A percentile compares a stretch with the other conserved stretches of the same genome.
These are phyloP conservation scores for Plasmodium inui DNA, from an alignment of 169 alveolate species.

Conservation along the genomic window DNA sequence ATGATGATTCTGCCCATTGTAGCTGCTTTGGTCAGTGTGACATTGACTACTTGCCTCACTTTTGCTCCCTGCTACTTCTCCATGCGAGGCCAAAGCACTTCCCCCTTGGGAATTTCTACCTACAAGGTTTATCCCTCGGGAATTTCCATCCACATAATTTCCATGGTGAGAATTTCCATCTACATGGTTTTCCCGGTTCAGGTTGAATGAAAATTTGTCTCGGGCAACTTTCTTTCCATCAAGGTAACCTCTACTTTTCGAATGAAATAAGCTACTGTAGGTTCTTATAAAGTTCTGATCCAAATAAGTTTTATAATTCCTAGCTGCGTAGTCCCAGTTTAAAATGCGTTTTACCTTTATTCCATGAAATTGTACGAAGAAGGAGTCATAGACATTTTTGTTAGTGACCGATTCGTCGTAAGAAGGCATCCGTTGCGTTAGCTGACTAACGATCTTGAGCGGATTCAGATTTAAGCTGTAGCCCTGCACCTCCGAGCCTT, in stretches of 20 bases:
- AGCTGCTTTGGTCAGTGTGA: background rate
- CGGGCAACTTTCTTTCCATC: background rate
- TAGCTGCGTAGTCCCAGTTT: constrained; percentile 66
- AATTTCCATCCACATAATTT: background rate
- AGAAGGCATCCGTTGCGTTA: constrained; percentile 27
- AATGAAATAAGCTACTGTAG: constrained; percentile 11
- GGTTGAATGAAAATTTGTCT: constrained; percentile 19
- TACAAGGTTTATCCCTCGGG: no score
- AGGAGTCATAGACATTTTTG: constrained; percentile 50
- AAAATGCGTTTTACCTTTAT: constrained; percentile 40
- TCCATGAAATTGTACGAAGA: constrained; percentile 63
- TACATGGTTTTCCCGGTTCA: background rate
- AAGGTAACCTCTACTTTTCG: background rate
- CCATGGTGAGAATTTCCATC: background rate
- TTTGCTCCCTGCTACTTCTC: background rate
- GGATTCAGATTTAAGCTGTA: constrained; percentile 56
- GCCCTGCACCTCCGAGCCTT: constrained; percentile 65
- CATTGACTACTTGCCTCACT: background rate
- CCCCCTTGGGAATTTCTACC: background rate
- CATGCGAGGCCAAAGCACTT: background rate
- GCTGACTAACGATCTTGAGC: constrained; percentile 16
- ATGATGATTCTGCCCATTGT: background rate
- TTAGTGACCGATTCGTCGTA: constrained; percentile 15
- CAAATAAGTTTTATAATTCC: constrained; percentile 27
- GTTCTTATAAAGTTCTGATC: constrained; percentile 56